Evolutionary conservation across 768 basidiomycete species (phyloP).

Genomic region (Kwoniella heveanensis): DNA sequence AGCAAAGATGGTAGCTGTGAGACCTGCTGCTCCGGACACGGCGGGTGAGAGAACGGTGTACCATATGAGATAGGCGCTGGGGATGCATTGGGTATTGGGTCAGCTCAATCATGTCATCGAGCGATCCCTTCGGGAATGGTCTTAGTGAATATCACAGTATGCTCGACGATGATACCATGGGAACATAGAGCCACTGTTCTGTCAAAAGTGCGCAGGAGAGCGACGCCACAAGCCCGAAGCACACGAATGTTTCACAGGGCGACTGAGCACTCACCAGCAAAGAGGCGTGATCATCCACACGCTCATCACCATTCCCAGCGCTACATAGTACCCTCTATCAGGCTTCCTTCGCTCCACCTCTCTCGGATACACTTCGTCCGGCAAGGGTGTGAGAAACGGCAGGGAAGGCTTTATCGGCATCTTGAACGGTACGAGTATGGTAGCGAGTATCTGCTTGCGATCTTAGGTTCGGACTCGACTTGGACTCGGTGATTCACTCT

Average conservation of each 20-base stretch:
- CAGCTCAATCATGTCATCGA: background rate
- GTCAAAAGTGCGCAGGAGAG: no score
- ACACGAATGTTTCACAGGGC: background rate
- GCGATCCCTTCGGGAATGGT: no score
- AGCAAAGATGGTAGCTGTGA: slow-evolving; percentile 42
- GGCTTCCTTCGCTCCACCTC: slow-evolving; percentile 23
- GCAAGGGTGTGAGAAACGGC: slow-evolving; percentile 28
- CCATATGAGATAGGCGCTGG: slow-evolving; percentile 47
- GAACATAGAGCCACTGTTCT: no score
- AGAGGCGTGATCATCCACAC: slow-evolving; percentile 48
- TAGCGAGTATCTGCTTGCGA: no score
- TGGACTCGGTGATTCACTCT: no score
- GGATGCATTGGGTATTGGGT: background rate
- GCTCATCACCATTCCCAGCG: slow-evolving; percentile 35
- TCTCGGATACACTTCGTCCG: slow-evolving; percentile 39
- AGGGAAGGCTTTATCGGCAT: slow-evolving; percentile 13
- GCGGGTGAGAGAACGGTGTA: slow-evolving; percentile 31
- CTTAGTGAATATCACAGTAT: no score
- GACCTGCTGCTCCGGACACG: slow-evolving; percentile 13
- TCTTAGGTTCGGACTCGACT: no score
- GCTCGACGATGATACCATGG: no score
- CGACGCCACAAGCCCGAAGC: no score
- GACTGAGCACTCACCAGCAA: slow-evolving; percentile 37
- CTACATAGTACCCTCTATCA: slow-evolving; percentile 38
- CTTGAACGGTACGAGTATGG: no score